Base-by-base conservation (phyloP, 805 yeast species). In the Torulaspora franciscae region DNA sequence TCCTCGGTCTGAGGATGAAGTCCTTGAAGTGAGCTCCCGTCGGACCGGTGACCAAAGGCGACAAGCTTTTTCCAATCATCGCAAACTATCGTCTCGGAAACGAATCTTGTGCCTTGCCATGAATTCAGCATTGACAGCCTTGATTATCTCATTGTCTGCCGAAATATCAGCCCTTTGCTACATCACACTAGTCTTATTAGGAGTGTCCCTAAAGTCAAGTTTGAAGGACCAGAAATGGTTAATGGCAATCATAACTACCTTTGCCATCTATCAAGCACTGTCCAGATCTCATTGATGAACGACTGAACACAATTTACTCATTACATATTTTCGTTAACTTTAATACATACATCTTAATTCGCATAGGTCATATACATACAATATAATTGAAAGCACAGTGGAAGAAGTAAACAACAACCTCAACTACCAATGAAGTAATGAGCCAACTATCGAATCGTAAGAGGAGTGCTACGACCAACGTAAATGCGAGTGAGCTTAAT, bases 381-480 rank as follows among this genome's bases (percentile, higher is more conserved):
- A 5, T n/a, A 7, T 28, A 13, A 15, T 26, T 26, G 30, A 6
- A 27, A 10, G 6, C 10, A 27, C 11, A 26, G 9, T 19, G 3
- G n/a, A 28, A 29, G 28, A 19, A 27, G 29, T 8, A 15, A 22
- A 28, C 10, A 3, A 7, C 6, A 22, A 19, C 10, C 14, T 7
- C n/a, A 28, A 13, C 17, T 11, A 15, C 17, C 34, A 33, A 38
- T 38, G 41, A 23, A 35, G 29, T n/a, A 15, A 49, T 49, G 50
- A 41, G 39, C 32, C 48, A 41, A 22, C 32, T 35, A 11, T 28
- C 44, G 30, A 47, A 42, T 22, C 45, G 53, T 36, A 43, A 41
- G 30, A 45, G 54, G 40, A 50, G 54, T 40, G 51, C 54, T 22
- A 47, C 54, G 6, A 39, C 49, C n/a, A 32, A 27, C 13, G 27